Conservation (phyloP, 768 basidiomycete genomes). For the Calocybe gangraenosa region DNA sequence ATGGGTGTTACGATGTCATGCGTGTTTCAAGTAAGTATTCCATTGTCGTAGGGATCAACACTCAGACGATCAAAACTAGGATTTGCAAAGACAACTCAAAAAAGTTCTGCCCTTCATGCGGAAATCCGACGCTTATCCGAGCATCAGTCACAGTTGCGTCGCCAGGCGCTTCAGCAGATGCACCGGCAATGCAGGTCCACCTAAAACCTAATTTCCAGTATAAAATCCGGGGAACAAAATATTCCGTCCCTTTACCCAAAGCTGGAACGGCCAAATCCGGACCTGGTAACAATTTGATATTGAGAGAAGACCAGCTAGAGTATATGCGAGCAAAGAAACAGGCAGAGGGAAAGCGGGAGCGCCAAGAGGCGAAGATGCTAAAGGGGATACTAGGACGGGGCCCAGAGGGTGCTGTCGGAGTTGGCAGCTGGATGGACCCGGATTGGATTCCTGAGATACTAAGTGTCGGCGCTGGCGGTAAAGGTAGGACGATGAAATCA, state of each 20-base stretch:
- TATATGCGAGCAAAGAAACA: slow-evolving; percentile 80
- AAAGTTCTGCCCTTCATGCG: slow-evolving; percentile 97
- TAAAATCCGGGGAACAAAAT: slow-evolving; percentile 85
- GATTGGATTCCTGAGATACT: slow-evolving; percentile 90
- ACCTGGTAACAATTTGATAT: slow-evolving; percentile 75
- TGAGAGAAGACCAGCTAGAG: slow-evolving; percentile 90
- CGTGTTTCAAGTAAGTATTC: slow-evolving; percentile 97
- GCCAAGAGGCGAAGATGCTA: slow-evolving; percentile 75
- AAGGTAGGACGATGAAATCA: slow-evolving; percentile 53
- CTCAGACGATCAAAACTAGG: too few species aligned
- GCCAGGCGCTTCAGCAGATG: slow-evolving; percentile 53
- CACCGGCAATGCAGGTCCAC: slow-evolving; percentile 80
- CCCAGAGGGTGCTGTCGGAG: slow-evolving; percentile 41
- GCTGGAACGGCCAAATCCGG: slow-evolving; percentile 84
- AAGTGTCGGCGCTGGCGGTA: slow-evolving; percentile 61
- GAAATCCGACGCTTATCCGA: slow-evolving; percentile 85
- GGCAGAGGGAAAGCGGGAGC: slow-evolving; percentile 65
- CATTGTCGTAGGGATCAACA: too few species aligned
- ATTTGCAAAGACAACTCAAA: slow-evolving; percentile 93
- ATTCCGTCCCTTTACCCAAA: slow-evolving; percentile 88
- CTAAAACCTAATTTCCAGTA: slow-evolving; percentile 97
- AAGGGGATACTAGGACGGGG: slow-evolving; percentile 54
- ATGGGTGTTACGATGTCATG: slow-evolving; percentile 96
- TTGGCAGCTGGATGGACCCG: slow-evolving; percentile 91
- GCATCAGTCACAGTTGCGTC: slow-evolving; percentile 85